These are phyloP conservation scores for Rhizopus arrhizus DNA, from an alignment of 371 early-diverging fungal genomes.

Conservation along the genomic window DNA sequence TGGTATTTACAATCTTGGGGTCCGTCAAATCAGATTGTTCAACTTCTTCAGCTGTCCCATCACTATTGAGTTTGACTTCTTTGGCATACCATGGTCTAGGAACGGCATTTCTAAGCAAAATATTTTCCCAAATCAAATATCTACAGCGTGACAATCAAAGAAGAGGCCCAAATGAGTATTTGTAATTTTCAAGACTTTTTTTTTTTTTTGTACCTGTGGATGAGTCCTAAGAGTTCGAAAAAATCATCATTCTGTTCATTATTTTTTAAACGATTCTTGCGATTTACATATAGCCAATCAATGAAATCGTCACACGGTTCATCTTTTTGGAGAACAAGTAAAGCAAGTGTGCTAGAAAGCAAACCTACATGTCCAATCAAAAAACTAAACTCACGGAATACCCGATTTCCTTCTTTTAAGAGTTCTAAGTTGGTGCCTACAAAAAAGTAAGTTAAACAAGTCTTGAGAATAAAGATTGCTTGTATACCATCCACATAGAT, in stretches of 20 bases:
- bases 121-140: slow-evolving; percentile 69
- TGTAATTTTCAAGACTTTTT: neutral
- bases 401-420: slow-evolving; percentile 10
- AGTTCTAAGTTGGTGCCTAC: slow-evolving; percentile 8
- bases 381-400: slow-evolving; percentile 23
- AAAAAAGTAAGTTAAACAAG: neutral
- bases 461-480: neutral
- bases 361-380: slow-evolving; percentile 27
- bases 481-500: slow-evolving; percentile 54
- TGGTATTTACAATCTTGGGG: slow-evolving; percentile 66
- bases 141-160: neutral
- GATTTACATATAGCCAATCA: slow-evolving; percentile 24
- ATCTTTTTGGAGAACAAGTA: slow-evolving; percentile 19
- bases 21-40: slow-evolving; percentile 38
- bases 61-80: slow-evolving; percentile 17
- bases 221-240: slow-evolving; percentile 55
- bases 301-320: slow-evolving; percentile 15
- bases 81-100: slow-evolving; percentile 69
- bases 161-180: too few species aligned
- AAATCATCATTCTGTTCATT: slow-evolving; percentile 35
- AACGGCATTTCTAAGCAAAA: slow-evolving; percentile 59
- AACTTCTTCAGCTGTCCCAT: slow-evolving; percentile 18
- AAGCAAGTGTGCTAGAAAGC: slow-evolving; percentile 22
- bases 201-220: slow-evolving; percentile 53
- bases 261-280: neutral